Percentiles rank a stretch among this genome's conserved stretches.
Evolutionary conservation across 1,284 basidiomycete genomes (phyloP).

Genomic region (Ustilago trichophora): DNA sequence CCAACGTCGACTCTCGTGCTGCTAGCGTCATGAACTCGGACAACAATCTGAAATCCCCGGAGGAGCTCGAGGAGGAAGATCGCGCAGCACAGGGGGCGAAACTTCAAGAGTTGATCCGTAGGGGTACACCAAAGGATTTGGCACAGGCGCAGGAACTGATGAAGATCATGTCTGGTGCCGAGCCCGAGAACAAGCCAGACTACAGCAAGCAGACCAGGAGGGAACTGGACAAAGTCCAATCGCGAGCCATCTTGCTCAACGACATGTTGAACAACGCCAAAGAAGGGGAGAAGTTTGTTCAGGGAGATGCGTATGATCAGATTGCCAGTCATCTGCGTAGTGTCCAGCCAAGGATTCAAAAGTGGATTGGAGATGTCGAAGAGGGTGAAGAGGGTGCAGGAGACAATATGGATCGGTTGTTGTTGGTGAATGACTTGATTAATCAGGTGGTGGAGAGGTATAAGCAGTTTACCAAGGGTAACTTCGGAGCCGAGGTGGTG

Average conservation of each 20-base stretch:
- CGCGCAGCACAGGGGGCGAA: constrained; percentile 94
- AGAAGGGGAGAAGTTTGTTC: constrained; percentile 70
- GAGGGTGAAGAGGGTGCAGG: constrained; percentile 78
- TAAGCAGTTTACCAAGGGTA: constrained; percentile 88
- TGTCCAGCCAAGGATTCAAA: constrained; percentile 93
- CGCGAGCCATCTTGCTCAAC: constrained; percentile 90
- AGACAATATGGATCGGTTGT: constrained; percentile 83
- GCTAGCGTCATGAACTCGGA: constrained; percentile 61
- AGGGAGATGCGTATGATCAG: constrained; percentile 96
- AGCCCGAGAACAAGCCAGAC: constrained; percentile 91
- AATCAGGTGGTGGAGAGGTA: constrained; percentile 90
- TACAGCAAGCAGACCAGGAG: constrained; percentile 87
- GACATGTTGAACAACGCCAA: constrained; percentile 97
- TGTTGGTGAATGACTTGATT: constrained; percentile 97
- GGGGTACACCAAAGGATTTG: constrained; percentile 93
- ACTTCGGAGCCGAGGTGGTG: constrained; percentile 76
- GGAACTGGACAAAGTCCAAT: constrained; percentile 93
- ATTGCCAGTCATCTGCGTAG: constrained; percentile 82
- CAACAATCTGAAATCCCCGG: constrained; percentile 89
- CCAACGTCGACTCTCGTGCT: constrained; percentile 59
- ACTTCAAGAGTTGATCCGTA: constrained; percentile 94
- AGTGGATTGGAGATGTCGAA: constrained; percentile 92
- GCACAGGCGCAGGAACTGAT: constrained; percentile 96
- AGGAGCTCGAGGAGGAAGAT: constrained; percentile 96
- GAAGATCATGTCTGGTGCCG: constrained; percentile 93